Percentiles rank a stretch among this genome's conserved stretches.
Evolutionary conservation across 208 protist genomes (phyloP).

Genomic region (Wallacemonas rigidus): DNA sequence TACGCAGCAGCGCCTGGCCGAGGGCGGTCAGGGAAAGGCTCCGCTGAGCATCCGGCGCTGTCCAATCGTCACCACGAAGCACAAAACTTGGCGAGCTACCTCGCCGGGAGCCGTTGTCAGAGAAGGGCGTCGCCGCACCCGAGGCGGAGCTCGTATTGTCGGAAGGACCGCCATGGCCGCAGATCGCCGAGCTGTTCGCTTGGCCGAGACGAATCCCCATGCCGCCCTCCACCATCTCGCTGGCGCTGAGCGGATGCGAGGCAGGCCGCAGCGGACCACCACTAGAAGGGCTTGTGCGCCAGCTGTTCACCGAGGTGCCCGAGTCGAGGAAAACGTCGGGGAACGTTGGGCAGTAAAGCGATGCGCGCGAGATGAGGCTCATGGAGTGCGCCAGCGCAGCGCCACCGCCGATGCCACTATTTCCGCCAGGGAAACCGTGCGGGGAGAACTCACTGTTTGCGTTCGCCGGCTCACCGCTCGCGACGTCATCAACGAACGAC

Average conservation of each 20-base stretch:
- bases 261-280: background rate
- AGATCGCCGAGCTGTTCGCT: background rate
- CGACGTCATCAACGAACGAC: background rate
- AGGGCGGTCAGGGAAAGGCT: slow-evolving; percentile 14
- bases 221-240: background rate
- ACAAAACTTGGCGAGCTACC: slow-evolving; percentile 1
- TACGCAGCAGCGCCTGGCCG: slow-evolving; percentile 4
- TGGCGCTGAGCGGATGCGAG: slow-evolving; percentile 1
- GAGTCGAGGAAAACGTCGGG: slow-evolving; percentile 8
- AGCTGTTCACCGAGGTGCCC: slow-evolving; percentile 4
- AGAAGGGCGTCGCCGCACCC: background rate
- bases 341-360: slow-evolving; percentile 6
- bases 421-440: background rate
- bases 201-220: background rate
- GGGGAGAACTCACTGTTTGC: background rate
- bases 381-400: slow-evolving; percentile 10
- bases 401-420: background rate
- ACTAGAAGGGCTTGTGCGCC: slow-evolving; percentile 6
- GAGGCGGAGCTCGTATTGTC: background rate
- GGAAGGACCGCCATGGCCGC: background rate
- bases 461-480: background rate
- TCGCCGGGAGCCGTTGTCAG: background rate
- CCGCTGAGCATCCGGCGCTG: background rate
- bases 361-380: slow-evolving; percentile 14
- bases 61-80: background rate